phyloP scores from a whole-genome alignment of 345 rosid genomes.

The Arabidopsis thaliana region TAIR10.1 NC_003076.8:1420501-1421000 shows the following conservation, averaged over 20 bases:
- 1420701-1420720: not conserved
- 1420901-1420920: not conserved
- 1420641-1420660: not conserved
- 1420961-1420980: not conserved
- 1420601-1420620: not conserved
- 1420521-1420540: not conserved
- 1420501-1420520: not conserved
- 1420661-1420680: not conserved
- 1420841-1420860: not conserved
- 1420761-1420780: not conserved
- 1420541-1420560: constrained; percentile 37
- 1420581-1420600: not conserved
- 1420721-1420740: not conserved
- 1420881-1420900: not conserved
- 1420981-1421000: constrained; percentile 74
- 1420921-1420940: constrained; percentile 3
- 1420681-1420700: not conserved
- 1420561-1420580: not conserved
- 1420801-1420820: constrained; percentile 12
- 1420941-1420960: constrained; percentile 9
- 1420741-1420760: not conserved
- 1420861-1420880: not conserved
- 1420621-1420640: not conserved
- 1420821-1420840: not conserved
- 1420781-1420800: not conserved